phyloP scores from a whole-genome alignment of 225 moss, liverwort and hornwort species.

The Ulota crispa region DNA sequence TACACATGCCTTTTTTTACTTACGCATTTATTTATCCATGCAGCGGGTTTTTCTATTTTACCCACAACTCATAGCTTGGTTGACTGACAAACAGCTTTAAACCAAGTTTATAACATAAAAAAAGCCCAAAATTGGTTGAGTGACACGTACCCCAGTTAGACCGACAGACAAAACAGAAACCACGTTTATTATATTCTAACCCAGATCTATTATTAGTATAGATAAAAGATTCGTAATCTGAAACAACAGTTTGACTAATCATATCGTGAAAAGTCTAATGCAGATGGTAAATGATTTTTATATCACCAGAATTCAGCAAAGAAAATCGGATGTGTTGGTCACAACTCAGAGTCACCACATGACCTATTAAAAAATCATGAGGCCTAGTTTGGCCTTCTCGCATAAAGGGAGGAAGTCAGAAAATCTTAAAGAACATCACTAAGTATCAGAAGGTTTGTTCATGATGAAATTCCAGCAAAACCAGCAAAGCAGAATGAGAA shows the following conservation, averaged over 20 bases:
- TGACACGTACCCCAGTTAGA: no score
- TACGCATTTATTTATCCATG: no score
- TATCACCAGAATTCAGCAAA: not conserved
- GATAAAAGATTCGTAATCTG: not conserved
- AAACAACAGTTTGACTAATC: not conserved
- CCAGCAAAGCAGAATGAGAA: not conserved
- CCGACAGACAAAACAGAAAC: no score
- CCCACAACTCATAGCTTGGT: no score
- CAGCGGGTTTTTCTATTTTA: no score
- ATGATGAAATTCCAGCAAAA: constrained; percentile 15
- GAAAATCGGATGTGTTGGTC: not conserved
- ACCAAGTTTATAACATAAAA: no score
- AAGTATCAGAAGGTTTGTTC: not conserved
- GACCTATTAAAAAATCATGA: not conserved
- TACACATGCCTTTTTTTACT: no score
- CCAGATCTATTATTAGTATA: no score
- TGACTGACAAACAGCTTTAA: no score
- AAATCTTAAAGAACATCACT: not conserved
- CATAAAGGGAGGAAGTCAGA: not conserved
- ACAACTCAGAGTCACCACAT: not conserved
- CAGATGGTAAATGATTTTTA: not conserved
- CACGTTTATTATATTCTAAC: no score
- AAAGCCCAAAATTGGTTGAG: no score
- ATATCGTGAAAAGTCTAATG: not conserved
- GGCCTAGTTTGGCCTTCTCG: not conserved